phyloP scores from a whole-genome alignment of 2,329 filamentous ascomycete species.

The Calonectria multiphialidica region DNA sequence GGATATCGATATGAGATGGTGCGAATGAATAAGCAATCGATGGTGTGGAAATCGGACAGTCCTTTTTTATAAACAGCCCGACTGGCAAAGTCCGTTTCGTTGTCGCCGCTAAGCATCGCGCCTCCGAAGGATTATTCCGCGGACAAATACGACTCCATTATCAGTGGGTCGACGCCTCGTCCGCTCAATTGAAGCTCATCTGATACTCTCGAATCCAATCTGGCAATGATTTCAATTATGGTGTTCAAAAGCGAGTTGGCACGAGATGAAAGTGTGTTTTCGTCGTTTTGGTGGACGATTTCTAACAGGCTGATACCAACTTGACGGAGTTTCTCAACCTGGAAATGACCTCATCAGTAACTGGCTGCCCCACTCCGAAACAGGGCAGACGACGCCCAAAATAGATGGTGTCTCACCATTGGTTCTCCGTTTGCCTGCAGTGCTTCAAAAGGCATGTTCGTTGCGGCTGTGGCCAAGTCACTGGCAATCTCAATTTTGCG shows the following conservation, averaged over 20 bases:
- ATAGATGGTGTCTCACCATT: not conserved
- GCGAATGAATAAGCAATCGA: not conserved
- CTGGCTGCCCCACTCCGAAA: not conserved
- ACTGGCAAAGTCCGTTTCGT: not conserved
- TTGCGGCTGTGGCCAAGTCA: conserved; percentile 3
- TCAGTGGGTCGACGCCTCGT: not conserved
- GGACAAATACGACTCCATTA: conserved; percentile 16
- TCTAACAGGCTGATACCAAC: conserved; percentile 24
- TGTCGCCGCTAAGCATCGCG: not conserved
- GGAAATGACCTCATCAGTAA: not conserved
- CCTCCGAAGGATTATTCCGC: conserved; percentile 11
- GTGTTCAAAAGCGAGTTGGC: not conserved
- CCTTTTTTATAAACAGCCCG: not conserved
- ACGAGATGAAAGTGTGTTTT: conserved; percentile 12
- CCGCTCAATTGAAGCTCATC: conserved; percentile 24
- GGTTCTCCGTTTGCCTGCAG: conserved; percentile 26
- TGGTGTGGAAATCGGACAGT: no score
- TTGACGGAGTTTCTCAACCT: conserved; percentile 33
- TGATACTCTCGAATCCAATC: conserved; percentile 25
- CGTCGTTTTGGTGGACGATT: conserved; percentile 22
- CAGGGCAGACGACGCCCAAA: not conserved
- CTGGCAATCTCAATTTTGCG: conserved; percentile 26
- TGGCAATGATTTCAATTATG: conserved; percentile 22
- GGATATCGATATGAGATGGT: not conserved
- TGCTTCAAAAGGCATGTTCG: conserved; percentile 23